These are phyloP conservation scores for Potentilla sterilis DNA, from an alignment of 306 rosid species.

Conservation along the genomic window DNA sequence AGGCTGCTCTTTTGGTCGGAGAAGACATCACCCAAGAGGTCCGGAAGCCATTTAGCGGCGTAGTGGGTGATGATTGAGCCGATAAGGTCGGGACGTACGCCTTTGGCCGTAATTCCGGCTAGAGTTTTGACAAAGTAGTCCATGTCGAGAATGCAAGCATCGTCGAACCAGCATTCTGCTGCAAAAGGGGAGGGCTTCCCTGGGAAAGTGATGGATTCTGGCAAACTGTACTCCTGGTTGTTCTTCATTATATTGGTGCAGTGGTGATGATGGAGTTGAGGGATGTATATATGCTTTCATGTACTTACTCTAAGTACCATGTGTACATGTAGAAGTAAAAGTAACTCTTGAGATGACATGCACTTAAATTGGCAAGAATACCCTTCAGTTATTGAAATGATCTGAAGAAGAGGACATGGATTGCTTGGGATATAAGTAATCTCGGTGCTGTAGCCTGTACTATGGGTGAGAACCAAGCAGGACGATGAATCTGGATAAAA, in stretches of 20 bases:
- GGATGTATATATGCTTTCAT: background rate
- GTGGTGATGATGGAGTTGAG: background rate
- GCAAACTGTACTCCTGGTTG: constrained; percentile 21
- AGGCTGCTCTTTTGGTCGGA: constrained; percentile 25
- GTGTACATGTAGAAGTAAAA: background rate
- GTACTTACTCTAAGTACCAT: background rate
- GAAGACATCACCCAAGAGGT: constrained; percentile 42
- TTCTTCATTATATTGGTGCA: constrained; percentile 27
- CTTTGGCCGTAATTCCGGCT: constrained; percentile 72
- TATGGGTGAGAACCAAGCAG: constrained; percentile 13
- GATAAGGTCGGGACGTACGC: constrained; percentile 69
- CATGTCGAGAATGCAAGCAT: constrained; percentile 81
- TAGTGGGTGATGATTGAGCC: constrained; percentile 86
- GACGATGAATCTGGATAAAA: background rate
- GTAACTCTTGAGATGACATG: background rate
- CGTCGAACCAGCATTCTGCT: constrained; percentile 75
- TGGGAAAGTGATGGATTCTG: constrained; percentile 34
- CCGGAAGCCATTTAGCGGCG: constrained; percentile 95
- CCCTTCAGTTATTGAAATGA: background rate
- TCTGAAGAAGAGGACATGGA: background rate
- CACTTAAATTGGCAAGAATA: background rate
- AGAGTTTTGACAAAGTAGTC: constrained; percentile 93
- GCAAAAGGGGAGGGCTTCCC: constrained; percentile 50
- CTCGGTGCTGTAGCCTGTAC: background rate
- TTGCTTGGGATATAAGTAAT: constrained; percentile 10